Base-by-base conservation (phyloP, 176 grass and related monocot genomes). In the Luzula sylvatica region DNA sequence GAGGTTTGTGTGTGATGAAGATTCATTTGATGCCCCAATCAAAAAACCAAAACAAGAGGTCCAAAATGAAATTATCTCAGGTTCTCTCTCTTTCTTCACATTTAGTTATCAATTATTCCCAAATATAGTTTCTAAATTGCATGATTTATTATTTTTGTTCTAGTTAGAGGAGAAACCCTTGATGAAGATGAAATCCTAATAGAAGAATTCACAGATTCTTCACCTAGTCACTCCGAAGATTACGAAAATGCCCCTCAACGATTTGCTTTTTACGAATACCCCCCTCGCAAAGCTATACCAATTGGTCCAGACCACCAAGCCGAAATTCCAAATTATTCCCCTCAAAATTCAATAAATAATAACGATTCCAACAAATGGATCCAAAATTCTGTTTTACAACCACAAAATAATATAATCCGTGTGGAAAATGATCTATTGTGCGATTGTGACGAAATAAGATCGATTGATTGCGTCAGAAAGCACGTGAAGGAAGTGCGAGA, bases 401-500 rank as follows among this genome's bases (percentile, higher is more conserved):
- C n/a, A n/a, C n/a, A n/a, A n/a, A n/a, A n/a, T n/a, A n/a, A n/a
- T n/a, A n/a, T n/a, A n/a, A n/a, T n/a, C n/a, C n/a, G n/a, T n/a
- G n/a, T n/a, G n/a, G n/a, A n/a, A n/a, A n/a, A n/a, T n/a, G n/a
- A n/a, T n/a, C n/a, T n/a, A n/a, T n/a, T n/a, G n/a, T 95, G 89
- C 74, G 64, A 72, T 56, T 95, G 83, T 73, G 8, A 50, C 52
- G 79, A 84, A 17, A 41, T 59, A 46, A 48, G 67, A 54, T 88
- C 83, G 2, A 66, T 84, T 12, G 39, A 57, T 50, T 95, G 89
- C 60, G 61, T 78, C 18, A 95, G 58, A 65, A 81, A 95, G 46
- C 89, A 85, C 81, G 74, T 88, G 29, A 81, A n/a, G 42, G 73
- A 84, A 68, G 73, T 44, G 50, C 87, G 89, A 78, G 56, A 78